Conservation (phyloP, 2,329 filamentous ascomycete species). For the Trichoderma polysporum region DNA sequence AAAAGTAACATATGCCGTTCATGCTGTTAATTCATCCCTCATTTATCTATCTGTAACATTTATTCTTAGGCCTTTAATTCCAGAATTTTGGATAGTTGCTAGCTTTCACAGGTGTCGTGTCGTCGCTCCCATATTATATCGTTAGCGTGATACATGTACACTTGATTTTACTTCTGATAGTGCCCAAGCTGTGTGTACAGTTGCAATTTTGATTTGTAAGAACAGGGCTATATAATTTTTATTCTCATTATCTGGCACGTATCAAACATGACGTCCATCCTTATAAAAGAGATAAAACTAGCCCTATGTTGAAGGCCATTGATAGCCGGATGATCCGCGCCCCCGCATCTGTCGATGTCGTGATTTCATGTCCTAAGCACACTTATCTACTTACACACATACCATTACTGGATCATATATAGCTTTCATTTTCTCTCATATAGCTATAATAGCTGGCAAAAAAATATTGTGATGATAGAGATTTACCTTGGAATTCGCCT, state of each 20-base stretch:
- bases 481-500: background rate
- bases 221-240: too few species aligned
- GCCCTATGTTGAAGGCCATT: too few species aligned
- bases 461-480: background rate
- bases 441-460: background rate
- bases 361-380: constrained; percentile 11
- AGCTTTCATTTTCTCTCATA: background rate
- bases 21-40: background rate
- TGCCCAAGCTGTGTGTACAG: background rate
- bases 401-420: background rate
- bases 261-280: background rate
- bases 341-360: constrained; percentile 20
- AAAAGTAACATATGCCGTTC: background rate
- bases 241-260: background rate
- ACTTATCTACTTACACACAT: background rate
- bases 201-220: background rate
- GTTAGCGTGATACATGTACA: background rate
- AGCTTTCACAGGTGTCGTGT: too few species aligned
- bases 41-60: background rate
- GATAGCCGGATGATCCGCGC: constrained; percentile 4
- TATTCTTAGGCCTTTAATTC: too few species aligned
- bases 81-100: too few species aligned
- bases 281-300: background rate
- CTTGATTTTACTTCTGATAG: background rate
- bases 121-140: background rate